Percentiles rank a stretch among this genome's conserved stretches.
Evolutionary conservation across 176 grass and related monocot species (phyloP).

Genomic region (Sorghum bicolor): Sorghum_bicolor_NCBIv3 NC_012874.2:56104001-56104500

Average conservation of each 20-base stretch:
- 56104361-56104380: neutral
- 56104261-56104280: neutral
- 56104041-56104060: slow-evolving; percentile 28
- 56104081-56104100: slow-evolving; percentile 34
- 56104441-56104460: neutral
- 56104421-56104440: neutral
- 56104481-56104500: too few relatives aligned
- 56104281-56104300: neutral
- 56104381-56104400: neutral
- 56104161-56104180: slow-evolving; percentile 46
- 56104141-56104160: slow-evolving; percentile 27
- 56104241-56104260: neutral
- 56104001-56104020: neutral
- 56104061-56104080: slow-evolving; percentile 7
- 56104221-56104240: slow-evolving; percentile 27
- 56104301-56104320: neutral
- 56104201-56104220: slow-evolving; percentile 24
- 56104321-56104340: neutral
- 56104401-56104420: neutral
- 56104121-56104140: slow-evolving; percentile 19
- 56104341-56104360: neutral
- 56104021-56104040: neutral
- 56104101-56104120: neutral
- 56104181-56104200: slow-evolving; percentile 46
- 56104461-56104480: neutral